Conservation (phyloP, 805 yeast genomes). For the Starmerella lactis-condensi region DNA sequence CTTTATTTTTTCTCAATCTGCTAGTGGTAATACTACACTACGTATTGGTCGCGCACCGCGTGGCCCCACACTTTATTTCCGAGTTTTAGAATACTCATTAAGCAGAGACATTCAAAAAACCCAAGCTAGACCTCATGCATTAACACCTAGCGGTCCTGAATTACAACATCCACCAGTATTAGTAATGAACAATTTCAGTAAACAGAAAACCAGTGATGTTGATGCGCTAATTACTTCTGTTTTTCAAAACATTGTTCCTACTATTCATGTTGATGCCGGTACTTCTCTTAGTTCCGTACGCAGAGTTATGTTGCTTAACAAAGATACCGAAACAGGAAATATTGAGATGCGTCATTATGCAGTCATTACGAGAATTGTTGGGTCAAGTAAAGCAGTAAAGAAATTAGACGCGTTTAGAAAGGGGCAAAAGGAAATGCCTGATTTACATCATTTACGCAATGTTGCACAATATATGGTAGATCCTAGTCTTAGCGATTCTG, state of each 20-base stretch:
- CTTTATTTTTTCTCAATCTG: slow-evolving; percentile 65
- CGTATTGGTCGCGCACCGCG: slow-evolving; percentile 75
- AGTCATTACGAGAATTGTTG: slow-evolving; percentile 65
- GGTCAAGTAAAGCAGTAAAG: slow-evolving; percentile 50
- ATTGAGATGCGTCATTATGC: slow-evolving; percentile 80
- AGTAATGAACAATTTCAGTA: slow-evolving; percentile 75
- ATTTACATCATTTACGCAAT: slow-evolving; percentile 46
- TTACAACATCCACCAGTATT: slow-evolving; percentile 60
- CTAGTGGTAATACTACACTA: slow-evolving; percentile 56
- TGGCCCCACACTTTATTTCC: slow-evolving; percentile 85
- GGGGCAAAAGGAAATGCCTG: slow-evolving; percentile 49
- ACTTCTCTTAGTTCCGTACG: slow-evolving; percentile 58
- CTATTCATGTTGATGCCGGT: slow-evolving; percentile 60
- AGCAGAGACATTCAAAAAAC: slow-evolving; percentile 58
- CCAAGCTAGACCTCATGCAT: slow-evolving; percentile 61
- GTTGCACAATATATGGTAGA: slow-evolving; percentile 71
- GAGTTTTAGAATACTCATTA: slow-evolving; percentile 56
- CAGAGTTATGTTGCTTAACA: slow-evolving; percentile 69
- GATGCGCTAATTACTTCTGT: slow-evolving; percentile 74
- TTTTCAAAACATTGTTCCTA: slow-evolving; percentile 91
- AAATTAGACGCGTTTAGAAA: slow-evolving; percentile 47
- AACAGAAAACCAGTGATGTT: slow-evolving; percentile 44
- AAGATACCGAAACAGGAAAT: slow-evolving; percentile 46
- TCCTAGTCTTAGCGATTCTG: slow-evolving; percentile 76
- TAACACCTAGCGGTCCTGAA: slow-evolving; percentile 33